phyloP scores from a whole-genome alignment of 495 filamentous ascomycete species.

The Bryoglossum gracile region DNA sequence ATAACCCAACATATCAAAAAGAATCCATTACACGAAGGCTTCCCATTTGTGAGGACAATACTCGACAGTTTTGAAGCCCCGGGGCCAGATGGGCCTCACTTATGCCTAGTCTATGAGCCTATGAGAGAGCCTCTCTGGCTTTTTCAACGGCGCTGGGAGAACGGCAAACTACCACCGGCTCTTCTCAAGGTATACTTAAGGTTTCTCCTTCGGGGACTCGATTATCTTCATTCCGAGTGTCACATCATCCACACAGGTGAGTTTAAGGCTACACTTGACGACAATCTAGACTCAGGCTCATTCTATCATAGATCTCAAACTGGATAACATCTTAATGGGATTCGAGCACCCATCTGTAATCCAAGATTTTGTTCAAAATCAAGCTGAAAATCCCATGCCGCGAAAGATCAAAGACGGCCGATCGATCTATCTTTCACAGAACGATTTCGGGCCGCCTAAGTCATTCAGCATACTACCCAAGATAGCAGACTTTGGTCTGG shows the following conservation, averaged over 20 bases:
- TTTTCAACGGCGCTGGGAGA: constrained; percentile 30
- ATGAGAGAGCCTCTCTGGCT: constrained; percentile 38
- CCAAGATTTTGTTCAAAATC: constrained; percentile 33
- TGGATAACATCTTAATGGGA: constrained; percentile 39
- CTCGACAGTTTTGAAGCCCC: constrained; percentile 31
- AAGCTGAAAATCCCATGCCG: constrained; percentile 35
- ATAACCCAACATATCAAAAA: constrained; percentile 24
- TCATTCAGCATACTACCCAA: constrained; percentile 30
- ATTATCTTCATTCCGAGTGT: constrained; percentile 37
- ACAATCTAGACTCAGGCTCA: not conserved
- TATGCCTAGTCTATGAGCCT: constrained; percentile 34
- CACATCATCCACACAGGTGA: constrained; percentile 35
- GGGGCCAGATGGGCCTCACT: constrained; percentile 32
- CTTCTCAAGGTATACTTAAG: constrained; percentile 35
- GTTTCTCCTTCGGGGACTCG: constrained; percentile 33
- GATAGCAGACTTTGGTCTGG: constrained; percentile 37
- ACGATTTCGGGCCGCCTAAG: constrained; percentile 35
- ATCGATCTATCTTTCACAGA: constrained; percentile 34
- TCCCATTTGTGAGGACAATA: constrained; percentile 25
- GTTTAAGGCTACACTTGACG: not conserved
- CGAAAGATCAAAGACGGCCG: constrained; percentile 35
- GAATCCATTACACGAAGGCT: constrained; percentile 30
- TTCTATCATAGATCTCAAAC: constrained; percentile 36
- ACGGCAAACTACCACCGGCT: constrained; percentile 20
- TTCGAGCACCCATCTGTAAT: constrained; percentile 39